phyloP scores from a whole-genome alignment of 2,329 filamentous ascomycete genomes.

The Dactylellina haptotyla region DNA sequence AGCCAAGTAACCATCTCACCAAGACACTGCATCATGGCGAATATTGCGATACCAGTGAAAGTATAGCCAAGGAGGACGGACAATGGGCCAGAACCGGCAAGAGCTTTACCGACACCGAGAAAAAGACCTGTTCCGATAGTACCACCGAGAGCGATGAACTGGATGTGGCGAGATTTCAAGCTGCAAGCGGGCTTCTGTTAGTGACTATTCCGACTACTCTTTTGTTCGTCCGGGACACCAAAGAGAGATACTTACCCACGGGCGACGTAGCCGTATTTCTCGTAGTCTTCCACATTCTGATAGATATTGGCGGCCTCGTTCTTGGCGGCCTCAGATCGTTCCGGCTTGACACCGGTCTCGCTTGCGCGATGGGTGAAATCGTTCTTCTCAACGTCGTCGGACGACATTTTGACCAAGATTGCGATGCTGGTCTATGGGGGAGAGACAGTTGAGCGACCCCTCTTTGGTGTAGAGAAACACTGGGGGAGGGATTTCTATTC shows the following conservation, averaged over 20 bases:
- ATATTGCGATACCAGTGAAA: slow-evolving; percentile 77
- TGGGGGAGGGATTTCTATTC: slow-evolving; percentile 4
- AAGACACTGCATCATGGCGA: slow-evolving; percentile 76
- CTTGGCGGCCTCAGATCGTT: slow-evolving; percentile 35
- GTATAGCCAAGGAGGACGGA: slow-evolving; percentile 75
- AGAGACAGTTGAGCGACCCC: slow-evolving; percentile 20
- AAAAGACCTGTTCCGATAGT: slow-evolving; percentile 80
- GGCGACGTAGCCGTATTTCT: slow-evolving; percentile 56
- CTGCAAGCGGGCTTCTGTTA: slow-evolving; percentile 11
- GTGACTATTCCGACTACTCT: not conserved
- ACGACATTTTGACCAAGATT: slow-evolving; percentile 38
- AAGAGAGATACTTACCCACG: slow-evolving; percentile 50
- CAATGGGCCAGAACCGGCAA: slow-evolving; percentile 73
- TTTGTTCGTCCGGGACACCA: not conserved
- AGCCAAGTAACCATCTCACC: slow-evolving; percentile 63
- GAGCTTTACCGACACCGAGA: slow-evolving; percentile 72
- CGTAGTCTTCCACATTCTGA: slow-evolving; percentile 50
- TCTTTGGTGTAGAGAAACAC: not conserved
- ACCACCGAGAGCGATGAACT: slow-evolving; percentile 63
- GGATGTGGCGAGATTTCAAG: slow-evolving; percentile 57
- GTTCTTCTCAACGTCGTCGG: slow-evolving; percentile 50
- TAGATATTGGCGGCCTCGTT: slow-evolving; percentile 46
- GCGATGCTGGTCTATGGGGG: slow-evolving; percentile 5
- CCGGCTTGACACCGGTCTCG: slow-evolving; percentile 42
- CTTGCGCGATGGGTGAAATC: slow-evolving; percentile 31